phyloP scores from a whole-genome alignment of 805 yeast genomes.

The Wickerhamiella bombiphila region DNA sequence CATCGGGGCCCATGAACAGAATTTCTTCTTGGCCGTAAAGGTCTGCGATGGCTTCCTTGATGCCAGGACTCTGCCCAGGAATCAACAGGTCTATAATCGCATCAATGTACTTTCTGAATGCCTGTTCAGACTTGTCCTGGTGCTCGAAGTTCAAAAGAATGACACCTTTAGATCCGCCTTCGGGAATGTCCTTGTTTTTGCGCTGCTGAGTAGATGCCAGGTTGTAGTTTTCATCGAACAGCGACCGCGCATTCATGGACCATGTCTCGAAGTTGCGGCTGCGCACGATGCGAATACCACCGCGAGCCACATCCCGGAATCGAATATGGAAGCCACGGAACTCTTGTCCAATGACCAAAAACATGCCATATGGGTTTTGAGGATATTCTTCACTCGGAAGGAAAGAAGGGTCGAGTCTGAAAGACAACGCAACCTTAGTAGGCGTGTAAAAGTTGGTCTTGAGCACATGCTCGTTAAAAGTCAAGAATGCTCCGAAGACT shows the following conservation, averaged over 20 bases:
- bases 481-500: conserved; percentile 67
- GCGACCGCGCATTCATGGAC: conserved; percentile 65
- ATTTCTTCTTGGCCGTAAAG: conserved; percentile 75
- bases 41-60: conserved; percentile 74
- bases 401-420: conserved; percentile 76
- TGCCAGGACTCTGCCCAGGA: conserved; percentile 54
- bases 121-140: conserved; percentile 65
- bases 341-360: conserved; percentile 89
- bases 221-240: conserved; percentile 93
- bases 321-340: conserved; percentile 96
- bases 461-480: conserved; percentile 73
- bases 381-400: conserved; percentile 81
- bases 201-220: conserved; percentile 92
- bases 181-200: conserved; percentile 96
- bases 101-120: conserved; percentile 88
- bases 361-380: conserved; percentile 86
- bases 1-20: conserved; percentile 97
- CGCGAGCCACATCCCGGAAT: conserved; percentile 94
- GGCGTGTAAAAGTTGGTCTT: conserved; percentile 91
- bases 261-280: conserved; percentile 78
- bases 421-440: conserved; percentile 87
- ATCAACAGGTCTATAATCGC: conserved; percentile 74
- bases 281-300: conserved; percentile 92
- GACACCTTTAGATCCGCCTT: conserved; percentile 98
- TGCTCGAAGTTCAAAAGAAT: conserved; percentile 58